Base-by-base conservation (phyloP, 2,329 filamentous ascomycete genomes). In the Xylariaceae sp. region DNA sequence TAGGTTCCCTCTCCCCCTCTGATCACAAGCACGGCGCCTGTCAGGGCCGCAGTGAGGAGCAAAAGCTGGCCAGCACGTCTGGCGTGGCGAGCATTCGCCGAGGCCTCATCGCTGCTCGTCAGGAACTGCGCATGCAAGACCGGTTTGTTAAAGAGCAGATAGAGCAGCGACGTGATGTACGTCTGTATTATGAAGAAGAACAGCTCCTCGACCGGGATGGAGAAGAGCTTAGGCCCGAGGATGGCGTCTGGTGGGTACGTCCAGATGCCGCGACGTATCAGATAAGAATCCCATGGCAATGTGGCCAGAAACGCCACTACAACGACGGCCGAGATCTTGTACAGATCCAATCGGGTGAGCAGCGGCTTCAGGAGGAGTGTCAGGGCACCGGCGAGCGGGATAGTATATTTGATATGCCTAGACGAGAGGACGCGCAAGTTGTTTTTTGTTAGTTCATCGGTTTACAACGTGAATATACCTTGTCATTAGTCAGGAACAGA, bases 131-230 rank as follows among this genome's bases (percentile, higher is more conserved):
- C 54, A 30, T 70, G 64, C 40, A 83, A 70, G 6, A 83, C 65
- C 1, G 78, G 69, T 56, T 83, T 85, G 60, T 73, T 85, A 14
- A 81, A 58, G 1, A 86, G 60, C 8, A 85, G 67, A 52, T 87
- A 88, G 7, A 88, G 56, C 34, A 86, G 61, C 0, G 76, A 72
- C 0, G 83, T 85, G 53, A 78, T 84, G 59, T 85, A 87, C 1
- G 83, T 87, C 61, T 88, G 84, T 16, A 88, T 75, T 14, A 85
- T 62, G 57, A 88, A 88, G 69, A 88, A 88, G 62, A 87, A 87
- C 4, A 87, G 61, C 56, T 88, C 83, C 53, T 88, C 84, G 4
- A 72, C 59, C 0, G 84, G 83, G 13, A 88, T 83, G n/a, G 67
- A 65, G 51, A 75, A 76, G 12, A 85, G 56, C 1, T 69, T 80